Percentiles rank a stretch among this genome's conserved stretches.
Evolutionary conservation across 176 grass and related monocot species (phyloP).

Genomic region (Aegilops tauschii): DNA sequence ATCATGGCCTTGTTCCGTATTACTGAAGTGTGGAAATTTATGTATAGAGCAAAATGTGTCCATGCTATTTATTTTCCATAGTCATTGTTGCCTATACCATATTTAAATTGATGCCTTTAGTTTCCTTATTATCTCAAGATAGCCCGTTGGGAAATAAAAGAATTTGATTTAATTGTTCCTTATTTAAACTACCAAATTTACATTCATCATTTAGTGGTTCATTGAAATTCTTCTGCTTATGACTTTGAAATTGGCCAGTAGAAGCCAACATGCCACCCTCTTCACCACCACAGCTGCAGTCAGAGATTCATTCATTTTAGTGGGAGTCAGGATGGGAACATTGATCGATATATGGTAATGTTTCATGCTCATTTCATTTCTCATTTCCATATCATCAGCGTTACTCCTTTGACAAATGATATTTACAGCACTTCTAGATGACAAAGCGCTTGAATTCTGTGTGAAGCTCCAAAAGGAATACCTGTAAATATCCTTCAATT

Average conservation of each 20-base stretch:
- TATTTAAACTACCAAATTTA: not conserved
- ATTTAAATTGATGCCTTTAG: not conserved
- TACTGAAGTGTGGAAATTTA: too few relatives aligned
- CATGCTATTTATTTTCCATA: not conserved
- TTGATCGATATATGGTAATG: not conserved
- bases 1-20: too few relatives aligned
- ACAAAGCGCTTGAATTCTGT: too few relatives aligned
- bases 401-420: too few relatives aligned
- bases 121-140: not conserved
- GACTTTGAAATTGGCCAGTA: not conserved
- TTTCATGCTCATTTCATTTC: not conserved
- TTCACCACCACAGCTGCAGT: not conserved
- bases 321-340: not conserved
- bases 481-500: too few relatives aligned
- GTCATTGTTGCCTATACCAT: too few relatives aligned
- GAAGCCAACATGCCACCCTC: not conserved
- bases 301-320: not conserved
- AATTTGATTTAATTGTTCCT: not conserved
- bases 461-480: too few relatives aligned
- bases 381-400: too few relatives aligned
- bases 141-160: not conserved
- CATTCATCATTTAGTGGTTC: not conserved
- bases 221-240: not conserved
- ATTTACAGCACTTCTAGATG: too few relatives aligned
- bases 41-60: too few relatives aligned